These are phyloP conservation scores for Amaranthus palmeri DNA, from an alignment of 148 eudicot species.

Conservation along the genomic window DNA sequence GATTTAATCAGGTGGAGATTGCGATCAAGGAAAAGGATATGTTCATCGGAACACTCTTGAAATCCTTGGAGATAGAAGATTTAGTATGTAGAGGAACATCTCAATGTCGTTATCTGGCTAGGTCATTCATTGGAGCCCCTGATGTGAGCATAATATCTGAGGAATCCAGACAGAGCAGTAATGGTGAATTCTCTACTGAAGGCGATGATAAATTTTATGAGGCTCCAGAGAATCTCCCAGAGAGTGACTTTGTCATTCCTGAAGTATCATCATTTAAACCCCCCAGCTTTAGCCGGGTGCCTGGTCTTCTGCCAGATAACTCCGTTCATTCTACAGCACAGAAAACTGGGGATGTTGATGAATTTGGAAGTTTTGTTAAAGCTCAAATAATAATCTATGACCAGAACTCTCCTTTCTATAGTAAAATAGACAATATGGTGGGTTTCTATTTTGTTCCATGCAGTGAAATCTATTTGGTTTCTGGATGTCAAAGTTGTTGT, in stretches of 20 bases:
- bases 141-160: conserved; percentile 40
- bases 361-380: conserved; percentile 82
- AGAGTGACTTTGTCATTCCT: conserved; percentile 45
- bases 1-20: conserved; percentile 66
- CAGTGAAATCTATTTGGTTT: conserved; percentile 5
- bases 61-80: conserved; percentile 90
- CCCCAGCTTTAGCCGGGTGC: conserved; percentile 61
- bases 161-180: conserved; percentile 27
- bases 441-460: conserved; percentile 18
- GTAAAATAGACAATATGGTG: conserved; percentile 64
- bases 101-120: conserved; percentile 60
- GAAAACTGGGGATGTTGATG: conserved; percentile 35
- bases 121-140: conserved; percentile 65
- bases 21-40: conserved; percentile 73
- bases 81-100: conserved; percentile 52
- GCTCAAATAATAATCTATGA: conserved; percentile 85
- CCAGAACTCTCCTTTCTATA: conserved; percentile 69
- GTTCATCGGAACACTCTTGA: conserved; percentile 81
- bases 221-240: conserved; percentile 73
- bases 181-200: conserved; percentile 46
- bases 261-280: conserved; percentile 44
- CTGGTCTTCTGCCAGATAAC: conserved; percentile 64
- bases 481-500: conserved; percentile 8
- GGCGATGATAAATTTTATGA: conserved; percentile 85
- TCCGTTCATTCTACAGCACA: conserved; percentile 34